phyloP scores from a whole-genome alignment of 179 eudicot species.

The Heliamphora pulchella region DNA sequence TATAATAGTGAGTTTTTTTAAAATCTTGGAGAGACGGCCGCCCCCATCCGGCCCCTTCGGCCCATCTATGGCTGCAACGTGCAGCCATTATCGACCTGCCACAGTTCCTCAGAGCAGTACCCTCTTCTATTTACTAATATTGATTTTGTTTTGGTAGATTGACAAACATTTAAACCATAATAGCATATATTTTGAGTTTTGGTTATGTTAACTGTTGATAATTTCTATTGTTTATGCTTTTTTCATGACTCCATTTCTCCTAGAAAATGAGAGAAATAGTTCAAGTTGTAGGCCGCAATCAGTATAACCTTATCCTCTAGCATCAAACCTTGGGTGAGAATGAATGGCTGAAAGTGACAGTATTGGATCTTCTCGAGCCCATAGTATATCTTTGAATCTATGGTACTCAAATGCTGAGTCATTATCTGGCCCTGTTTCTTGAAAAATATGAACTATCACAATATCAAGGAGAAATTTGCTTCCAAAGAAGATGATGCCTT shows the following conservation, averaged over 20 bases:
- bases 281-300: slow-evolving; percentile 4
- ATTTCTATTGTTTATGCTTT: background rate
- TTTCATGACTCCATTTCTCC: background rate
- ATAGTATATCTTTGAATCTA: slow-evolving; percentile 8
- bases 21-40: no score
- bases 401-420: background rate
- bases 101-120: background rate
- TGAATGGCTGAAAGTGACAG: background rate
- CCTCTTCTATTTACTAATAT: background rate
- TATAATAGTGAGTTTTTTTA: no score
- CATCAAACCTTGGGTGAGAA: background rate
- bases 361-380: background rate
- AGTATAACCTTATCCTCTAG: background rate
- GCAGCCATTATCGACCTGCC: no score
- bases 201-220: background rate
- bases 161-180: background rate
- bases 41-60: no score
- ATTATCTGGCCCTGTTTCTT: no score
- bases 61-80: no score
- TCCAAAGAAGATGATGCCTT: slow-evolving; percentile 15
- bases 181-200: background rate
- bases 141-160: background rate
- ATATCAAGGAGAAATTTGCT: slow-evolving; percentile 12
- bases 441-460: background rate
- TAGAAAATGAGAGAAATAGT: background rate